Base-by-base conservation (phyloP, 176 grass and related monocot genomes). In the Zea luxurians region DNA sequence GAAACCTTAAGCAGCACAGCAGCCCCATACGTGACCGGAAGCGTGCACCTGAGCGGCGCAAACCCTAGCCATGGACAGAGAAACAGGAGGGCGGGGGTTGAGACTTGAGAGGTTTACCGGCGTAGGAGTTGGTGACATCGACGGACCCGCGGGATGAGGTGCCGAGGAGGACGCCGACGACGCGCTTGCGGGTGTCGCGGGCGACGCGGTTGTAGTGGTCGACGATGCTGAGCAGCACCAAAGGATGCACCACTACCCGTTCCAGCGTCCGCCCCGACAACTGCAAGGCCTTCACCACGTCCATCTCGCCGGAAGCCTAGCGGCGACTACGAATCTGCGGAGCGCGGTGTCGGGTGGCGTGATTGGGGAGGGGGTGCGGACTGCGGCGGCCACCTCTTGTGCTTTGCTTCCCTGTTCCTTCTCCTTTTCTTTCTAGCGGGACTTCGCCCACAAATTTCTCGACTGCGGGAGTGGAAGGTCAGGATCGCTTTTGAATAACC, bases 161-260 rank as follows among this genome's bases (percentile, higher is more conserved):
- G 64, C 96, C 92, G 37, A 98, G 92, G 44, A 98, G 96, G 37
- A 94, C 89, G n/a, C 96, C 96, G 61, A 98, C 82, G 78, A 94
- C 96, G 81, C 96, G 85, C 92, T 98, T 98, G 38, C 85, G 69
- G 55, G 89, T 90, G 74, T 94, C 96, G 55, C 92, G 92, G 60
- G 96, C 96, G 83, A 98, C 96, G 46, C 96, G 87, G 76, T 98
- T 98, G 89, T 98, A 98, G 89, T 98, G 86, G 87, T 98, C 96
- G 42, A 98, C 92, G 87, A 98, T 94, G 88, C 96, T 98, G 64
- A 98, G 96, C 62, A 98, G 83, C 53, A 98, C 96, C 17, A 98
- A 70, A 3, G 96, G 96, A 62, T 98, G 96, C 71, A 98, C 96
- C 78, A 98, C 90, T 66, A 92, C 92, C 75, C 86, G 87, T 40